Percentiles rank a stretch among this genome's conserved stretches.
These are phyloP conservation scores for Simplicillium aogashimaense DNA, from an alignment of 2,329 filamentous ascomycete genomes.

Conservation along the genomic window DNA sequence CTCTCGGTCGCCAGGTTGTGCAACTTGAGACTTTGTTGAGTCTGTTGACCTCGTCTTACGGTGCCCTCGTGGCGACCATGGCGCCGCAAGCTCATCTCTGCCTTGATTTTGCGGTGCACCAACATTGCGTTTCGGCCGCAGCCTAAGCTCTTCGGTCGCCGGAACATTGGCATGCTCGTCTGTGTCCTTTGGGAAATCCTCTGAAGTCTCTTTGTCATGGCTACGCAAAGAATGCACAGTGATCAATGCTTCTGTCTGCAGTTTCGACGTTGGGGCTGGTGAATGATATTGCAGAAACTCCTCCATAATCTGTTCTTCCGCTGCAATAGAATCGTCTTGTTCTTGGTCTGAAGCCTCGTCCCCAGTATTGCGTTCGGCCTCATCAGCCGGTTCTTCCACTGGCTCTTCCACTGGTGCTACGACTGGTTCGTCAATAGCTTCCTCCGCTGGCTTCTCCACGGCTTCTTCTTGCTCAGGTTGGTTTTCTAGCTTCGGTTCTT, in stretches of 20 bases:
- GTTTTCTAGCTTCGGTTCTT: too few species aligned
- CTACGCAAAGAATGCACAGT: too few species aligned
- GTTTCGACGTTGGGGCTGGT: constrained; percentile 9
- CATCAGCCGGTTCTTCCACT: too few species aligned
- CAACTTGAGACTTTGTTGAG: not conserved
- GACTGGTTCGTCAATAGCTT: not conserved
- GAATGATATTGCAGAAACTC: constrained; percentile 15
- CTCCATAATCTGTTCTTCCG: constrained; percentile 18
- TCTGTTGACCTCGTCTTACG: not conserved
- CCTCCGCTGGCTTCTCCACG: not conserved
- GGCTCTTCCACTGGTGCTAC: not conserved
- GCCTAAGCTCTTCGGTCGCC: too few species aligned
- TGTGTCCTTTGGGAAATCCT: too few species aligned
- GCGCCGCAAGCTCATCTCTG: not conserved
- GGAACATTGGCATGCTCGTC: too few species aligned
- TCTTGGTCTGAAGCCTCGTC: not conserved
- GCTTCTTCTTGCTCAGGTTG: too few species aligned
- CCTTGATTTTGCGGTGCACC: too few species aligned
- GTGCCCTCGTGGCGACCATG: not conserved
- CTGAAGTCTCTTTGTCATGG: too few species aligned
- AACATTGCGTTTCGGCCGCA: too few species aligned
- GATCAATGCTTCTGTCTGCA: not conserved
- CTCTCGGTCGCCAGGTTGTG: too few species aligned
- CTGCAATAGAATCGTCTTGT: constrained; percentile 7
- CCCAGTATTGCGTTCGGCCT: not conserved